Percentiles rank a stretch among this genome's conserved stretches.
Evolutionary conservation across 441 rosid species (phyloP).

Genomic region (Bocquillonia castaneifolia): DNA sequence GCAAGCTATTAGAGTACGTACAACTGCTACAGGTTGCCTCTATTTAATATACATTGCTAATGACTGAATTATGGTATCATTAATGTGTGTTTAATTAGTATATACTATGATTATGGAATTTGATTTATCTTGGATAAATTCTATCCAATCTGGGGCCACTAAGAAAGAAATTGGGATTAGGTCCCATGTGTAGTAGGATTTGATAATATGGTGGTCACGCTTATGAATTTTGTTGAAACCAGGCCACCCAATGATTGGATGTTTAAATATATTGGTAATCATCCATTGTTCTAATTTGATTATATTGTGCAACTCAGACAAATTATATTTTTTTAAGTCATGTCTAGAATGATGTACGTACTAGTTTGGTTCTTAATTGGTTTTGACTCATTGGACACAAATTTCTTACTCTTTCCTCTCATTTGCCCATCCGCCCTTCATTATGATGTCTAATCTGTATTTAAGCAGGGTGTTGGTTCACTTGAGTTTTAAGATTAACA

Average conservation of each 20-base stretch:
- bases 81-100: background rate
- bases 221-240: slow-evolving; percentile 17
- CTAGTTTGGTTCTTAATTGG: background rate
- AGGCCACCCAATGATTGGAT: slow-evolving; percentile 25
- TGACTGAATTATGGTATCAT: background rate
- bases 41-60: too few relatives aligned
- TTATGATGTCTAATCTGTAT: background rate
- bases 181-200: slow-evolving; percentile 9
- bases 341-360: background rate
- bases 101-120: background rate
- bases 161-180: slow-evolving; percentile 4
- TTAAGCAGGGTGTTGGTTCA: background rate
- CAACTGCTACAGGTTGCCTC: slow-evolving; percentile 15
- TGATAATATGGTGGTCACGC: background rate
- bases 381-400: background rate
- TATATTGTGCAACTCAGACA: background rate
- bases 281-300: background rate
- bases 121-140: background rate
- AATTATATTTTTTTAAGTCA: background rate
- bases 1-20: slow-evolving; percentile 20
- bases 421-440: too few relatives aligned
- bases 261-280: slow-evolving; percentile 10
- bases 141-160: slow-evolving; percentile 11
- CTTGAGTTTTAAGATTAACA: background rate
- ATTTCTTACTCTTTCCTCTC: background rate